Evolutionary conservation across 306 rosid genomes (phyloP).

Genomic region (Casuarina glauca): DNA sequence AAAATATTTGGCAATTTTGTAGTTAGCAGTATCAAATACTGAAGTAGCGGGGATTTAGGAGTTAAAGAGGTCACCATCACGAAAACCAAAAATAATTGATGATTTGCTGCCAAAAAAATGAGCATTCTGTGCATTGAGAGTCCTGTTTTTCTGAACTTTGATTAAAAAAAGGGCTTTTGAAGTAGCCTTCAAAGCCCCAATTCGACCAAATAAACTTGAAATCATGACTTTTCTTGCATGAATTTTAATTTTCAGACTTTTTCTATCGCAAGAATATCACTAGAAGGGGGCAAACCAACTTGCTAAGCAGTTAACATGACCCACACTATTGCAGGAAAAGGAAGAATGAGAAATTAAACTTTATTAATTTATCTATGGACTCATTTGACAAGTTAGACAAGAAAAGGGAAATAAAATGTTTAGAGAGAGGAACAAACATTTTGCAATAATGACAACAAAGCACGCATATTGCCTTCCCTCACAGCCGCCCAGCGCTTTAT

Average conservation of each 20-base stretch:
- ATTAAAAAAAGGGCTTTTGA: neutral
- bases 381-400: neutral
- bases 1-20: neutral
- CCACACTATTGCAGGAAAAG: neutral
- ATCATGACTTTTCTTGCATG: neutral
- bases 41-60: neutral
- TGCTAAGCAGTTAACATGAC: neutral
- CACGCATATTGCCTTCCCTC: conserved; percentile 91
- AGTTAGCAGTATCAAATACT: neutral
- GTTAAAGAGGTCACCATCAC: neutral
- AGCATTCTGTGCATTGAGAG: neutral
- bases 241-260: neutral
- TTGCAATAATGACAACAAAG: conserved; percentile 76
- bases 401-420: neutral
- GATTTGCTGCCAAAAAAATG: neutral
- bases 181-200: neutral
- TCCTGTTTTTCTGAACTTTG: neutral
- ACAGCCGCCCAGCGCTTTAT: conserved; percentile 90
- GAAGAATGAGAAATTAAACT: neutral
- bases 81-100: neutral
- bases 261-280: neutral
- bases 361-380: neutral
- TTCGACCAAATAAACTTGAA: neutral
- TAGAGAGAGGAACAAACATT: conserved; percentile 35
- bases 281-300: neutral